Evolutionary conservation across 2,329 filamentous ascomycete species (phyloP).

Genomic region (Fusarium sacchari): DNA sequence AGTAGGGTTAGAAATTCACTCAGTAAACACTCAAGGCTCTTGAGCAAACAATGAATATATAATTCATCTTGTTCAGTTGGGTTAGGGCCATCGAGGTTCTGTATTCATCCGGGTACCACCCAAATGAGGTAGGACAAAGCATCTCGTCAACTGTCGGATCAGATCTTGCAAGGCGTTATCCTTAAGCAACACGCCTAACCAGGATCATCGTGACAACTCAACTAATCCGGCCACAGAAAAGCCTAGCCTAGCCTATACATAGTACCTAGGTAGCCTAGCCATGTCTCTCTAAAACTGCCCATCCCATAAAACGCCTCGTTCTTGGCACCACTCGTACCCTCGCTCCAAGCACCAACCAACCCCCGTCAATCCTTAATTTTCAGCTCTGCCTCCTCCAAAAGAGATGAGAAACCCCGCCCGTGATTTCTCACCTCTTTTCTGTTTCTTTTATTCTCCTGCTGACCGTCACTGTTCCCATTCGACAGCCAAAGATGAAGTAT

Average conservation of each 20-base stretch:
- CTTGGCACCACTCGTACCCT: slow-evolving; percentile 22
- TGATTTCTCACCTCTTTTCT: neutral
- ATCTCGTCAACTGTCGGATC: neutral
- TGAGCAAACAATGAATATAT: no score
- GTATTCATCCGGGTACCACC: neutral
- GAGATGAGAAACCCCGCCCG: slow-evolving; percentile 14
- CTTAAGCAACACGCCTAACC: neutral
- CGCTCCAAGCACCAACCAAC: neutral
- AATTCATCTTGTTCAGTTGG: no score
- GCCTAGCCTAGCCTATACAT: neutral
- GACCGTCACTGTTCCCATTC: neutral
- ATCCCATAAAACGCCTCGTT: neutral
- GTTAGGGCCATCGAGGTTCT: no score
- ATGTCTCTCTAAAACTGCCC: neutral
- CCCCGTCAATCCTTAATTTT: neutral
- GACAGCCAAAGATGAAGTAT: neutral
- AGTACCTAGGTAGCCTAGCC: no score
- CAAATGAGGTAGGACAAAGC: fast-evolving
- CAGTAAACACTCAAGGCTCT: neutral
- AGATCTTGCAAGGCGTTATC: neutral
- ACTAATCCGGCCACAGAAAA: neutral
- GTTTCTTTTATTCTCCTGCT: neutral
- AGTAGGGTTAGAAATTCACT: neutral
- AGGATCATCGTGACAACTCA: neutral
- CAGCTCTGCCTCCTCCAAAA: slow-evolving; percentile 10